A percentile compares a stretch with the other conserved stretches of the same genome.
phyloP scores from a whole-genome alignment of 208 protist genomes.

The Leishmania tropica region DNA sequence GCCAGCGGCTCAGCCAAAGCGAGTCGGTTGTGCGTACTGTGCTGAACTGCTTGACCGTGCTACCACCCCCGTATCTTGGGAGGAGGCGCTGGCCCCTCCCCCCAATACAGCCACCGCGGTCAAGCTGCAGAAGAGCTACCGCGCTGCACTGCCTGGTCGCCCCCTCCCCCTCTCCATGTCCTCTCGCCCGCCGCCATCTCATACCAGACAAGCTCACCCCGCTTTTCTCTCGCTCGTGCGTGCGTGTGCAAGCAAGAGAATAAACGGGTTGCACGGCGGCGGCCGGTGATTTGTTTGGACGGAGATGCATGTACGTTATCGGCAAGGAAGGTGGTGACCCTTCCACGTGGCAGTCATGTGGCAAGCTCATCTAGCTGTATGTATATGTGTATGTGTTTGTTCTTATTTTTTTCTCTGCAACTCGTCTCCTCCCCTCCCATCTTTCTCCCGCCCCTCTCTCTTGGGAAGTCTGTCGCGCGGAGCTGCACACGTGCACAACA shows the following conservation, averaged over 20 bases:
- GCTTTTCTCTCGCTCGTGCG: neutral
- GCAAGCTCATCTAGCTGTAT: neutral
- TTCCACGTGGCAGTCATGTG: neutral
- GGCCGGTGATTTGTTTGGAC: neutral
- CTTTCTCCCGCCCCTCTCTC: no score
- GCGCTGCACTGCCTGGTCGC: no score
- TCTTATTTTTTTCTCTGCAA: neutral
- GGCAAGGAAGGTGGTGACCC: neutral
- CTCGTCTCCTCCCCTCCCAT: neutral
- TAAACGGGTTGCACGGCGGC: neutral
- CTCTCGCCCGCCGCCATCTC: neutral
- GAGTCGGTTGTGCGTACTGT: neutral
- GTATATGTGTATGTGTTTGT: no score
- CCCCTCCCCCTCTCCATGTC: neutral
- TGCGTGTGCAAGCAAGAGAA: no score
- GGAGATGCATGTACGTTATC: neutral
- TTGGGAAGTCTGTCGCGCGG: no score
- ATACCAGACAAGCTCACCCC: neutral
- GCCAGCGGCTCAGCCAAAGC: neutral
- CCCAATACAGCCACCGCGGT: no score
- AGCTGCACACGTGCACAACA: no score
- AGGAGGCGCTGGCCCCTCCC: neutral
- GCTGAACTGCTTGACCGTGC: neutral
- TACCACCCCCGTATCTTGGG: constrained; percentile 1
- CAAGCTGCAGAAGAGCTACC: no score